A percentile compares a stretch with the other conserved stretches of the same genome.
Evolutionary conservation across 768 basidiomycete genomes (phyloP).

Genomic region (Lactarius trivialis): DNA sequence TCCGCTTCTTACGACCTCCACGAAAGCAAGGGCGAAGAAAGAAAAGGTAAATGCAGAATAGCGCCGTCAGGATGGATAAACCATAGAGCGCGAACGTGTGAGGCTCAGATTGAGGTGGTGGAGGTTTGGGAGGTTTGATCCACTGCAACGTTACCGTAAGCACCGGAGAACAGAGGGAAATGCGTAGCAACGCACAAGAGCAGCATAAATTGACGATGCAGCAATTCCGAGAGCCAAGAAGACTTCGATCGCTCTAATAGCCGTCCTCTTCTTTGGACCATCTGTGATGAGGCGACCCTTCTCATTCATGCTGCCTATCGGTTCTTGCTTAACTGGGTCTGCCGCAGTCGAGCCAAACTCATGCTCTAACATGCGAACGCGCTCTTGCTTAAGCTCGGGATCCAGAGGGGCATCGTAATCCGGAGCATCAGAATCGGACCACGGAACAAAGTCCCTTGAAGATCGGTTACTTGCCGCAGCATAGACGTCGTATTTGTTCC

Average conservation of each 20-base stretch:
- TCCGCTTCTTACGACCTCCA: conserved; percentile 29
- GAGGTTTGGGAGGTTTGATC: conserved; percentile 45
- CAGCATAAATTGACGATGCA: conserved; percentile 55
- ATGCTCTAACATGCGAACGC: conserved; percentile 63
- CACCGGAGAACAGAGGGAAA: background rate
- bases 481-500: conserved; percentile 25
- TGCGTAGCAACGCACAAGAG: conserved; percentile 38
- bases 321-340: conserved; percentile 34
- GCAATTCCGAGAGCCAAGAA: conserved; percentile 46
- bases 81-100: conserved; percentile 54
- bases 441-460: conserved; percentile 44
- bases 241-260: conserved; percentile 43
- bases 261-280: conserved; percentile 53
- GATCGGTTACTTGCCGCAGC: conserved; percentile 38
- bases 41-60: conserved; percentile 50
- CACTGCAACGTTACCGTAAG: conserved; percentile 32
- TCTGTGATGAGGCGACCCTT: conserved; percentile 55
- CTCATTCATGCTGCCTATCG: conserved; percentile 52
- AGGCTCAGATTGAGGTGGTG: conserved; percentile 50
- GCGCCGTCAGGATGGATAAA: conserved; percentile 46
- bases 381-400: conserved; percentile 54
- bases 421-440: conserved; percentile 42
- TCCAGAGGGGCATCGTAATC: conserved; percentile 40
- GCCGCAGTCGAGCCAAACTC: conserved; percentile 46
- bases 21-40: conserved; percentile 54